Percentiles rank a stretch among this genome's conserved stretches.
Evolutionary conservation across 2,329 filamentous ascomycete species (phyloP).

Genomic region (Coniochaeta sp.): DNA sequence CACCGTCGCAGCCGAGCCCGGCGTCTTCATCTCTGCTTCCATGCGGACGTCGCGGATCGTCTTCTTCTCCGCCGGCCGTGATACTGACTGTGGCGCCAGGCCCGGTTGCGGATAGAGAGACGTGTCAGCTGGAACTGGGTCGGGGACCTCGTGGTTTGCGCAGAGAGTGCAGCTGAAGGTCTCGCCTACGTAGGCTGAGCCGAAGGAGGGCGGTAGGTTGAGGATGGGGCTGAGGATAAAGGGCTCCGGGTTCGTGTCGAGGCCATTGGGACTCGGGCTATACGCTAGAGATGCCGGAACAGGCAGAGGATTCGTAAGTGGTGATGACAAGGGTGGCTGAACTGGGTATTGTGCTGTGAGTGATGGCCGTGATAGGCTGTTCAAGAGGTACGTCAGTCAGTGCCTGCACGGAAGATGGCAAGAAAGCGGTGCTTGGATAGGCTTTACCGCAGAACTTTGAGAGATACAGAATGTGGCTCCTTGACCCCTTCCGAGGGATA

Average conservation of each 20-base stretch:
- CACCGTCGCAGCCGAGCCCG: constrained; percentile 51
- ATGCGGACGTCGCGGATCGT: constrained; percentile 72
- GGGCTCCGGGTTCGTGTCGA: constrained; percentile 39
- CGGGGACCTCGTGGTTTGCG: constrained; percentile 74
- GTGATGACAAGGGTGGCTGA: constrained; percentile 32
- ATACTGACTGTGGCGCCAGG: constrained; percentile 5
- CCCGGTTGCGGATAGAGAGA: not conserved
- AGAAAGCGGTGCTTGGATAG: not conserved
- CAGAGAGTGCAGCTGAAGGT: constrained; percentile 91
- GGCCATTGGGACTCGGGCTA: constrained; percentile 21
- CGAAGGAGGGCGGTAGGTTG: constrained; percentile 84
- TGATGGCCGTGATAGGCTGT: constrained; percentile 74
- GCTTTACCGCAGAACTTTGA: constrained; percentile 64
- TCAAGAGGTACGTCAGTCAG: no score
- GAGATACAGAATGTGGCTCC: constrained; percentile 70
- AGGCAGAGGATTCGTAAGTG: constrained; percentile 34
- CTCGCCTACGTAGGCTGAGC: constrained; percentile 91
- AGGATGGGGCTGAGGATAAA: constrained; percentile 59
- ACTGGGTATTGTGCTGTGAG: constrained; percentile 65
- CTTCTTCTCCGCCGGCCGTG: constrained; percentile 23
- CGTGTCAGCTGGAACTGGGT: constrained; percentile 1
- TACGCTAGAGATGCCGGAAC: constrained; percentile 68
- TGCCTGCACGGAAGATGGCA: not conserved
- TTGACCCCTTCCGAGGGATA: constrained; percentile 55
- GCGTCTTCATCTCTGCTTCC: constrained; percentile 92